Conservation (phyloP, 345 rosid species). For the Salix exigua region DNA sequence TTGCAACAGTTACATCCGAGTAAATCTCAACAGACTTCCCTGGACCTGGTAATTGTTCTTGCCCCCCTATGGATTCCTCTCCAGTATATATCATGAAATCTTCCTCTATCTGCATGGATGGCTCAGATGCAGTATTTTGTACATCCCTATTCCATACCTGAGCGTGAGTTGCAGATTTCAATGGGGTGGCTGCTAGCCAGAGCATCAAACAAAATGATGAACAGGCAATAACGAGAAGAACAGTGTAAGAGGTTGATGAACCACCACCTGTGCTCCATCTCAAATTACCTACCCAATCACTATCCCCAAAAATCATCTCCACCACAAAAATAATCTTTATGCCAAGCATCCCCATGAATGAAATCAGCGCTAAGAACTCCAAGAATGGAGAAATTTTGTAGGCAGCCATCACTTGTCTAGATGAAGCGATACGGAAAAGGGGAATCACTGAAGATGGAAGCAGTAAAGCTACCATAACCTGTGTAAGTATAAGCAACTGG, state of each 20-base stretch:
- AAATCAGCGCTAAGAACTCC: slow-evolving; percentile 59
- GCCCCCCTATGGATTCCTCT: slow-evolving; percentile 28
- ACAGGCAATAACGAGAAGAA: slow-evolving; percentile 59
- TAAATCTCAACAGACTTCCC: slow-evolving; percentile 35
- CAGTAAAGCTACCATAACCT: slow-evolving; percentile 77
- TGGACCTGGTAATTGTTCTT: slow-evolving; percentile 26
- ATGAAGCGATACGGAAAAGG: slow-evolving; percentile 81
- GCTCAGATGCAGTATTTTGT: slow-evolving; percentile 33
- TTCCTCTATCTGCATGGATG: slow-evolving; percentile 37
- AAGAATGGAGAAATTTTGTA: slow-evolving; percentile 71
- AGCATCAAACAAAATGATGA: slow-evolving; percentile 75
- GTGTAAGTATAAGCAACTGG: slow-evolving; percentile 74
- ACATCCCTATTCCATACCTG: slow-evolving; percentile 55
- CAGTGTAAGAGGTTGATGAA: slow-evolving; percentile 47
- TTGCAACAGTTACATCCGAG: slow-evolving; percentile 36
- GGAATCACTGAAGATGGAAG: slow-evolving; percentile 93
- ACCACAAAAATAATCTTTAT: slow-evolving; percentile 71
- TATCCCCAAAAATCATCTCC: slow-evolving; percentile 83
- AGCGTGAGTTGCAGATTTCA: slow-evolving; percentile 71
- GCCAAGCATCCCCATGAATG: slow-evolving; percentile 67
- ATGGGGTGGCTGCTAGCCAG: slow-evolving; percentile 82
- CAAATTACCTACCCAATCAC: slow-evolving; percentile 88
- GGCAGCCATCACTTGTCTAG: slow-evolving; percentile 77
- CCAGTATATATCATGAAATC: slow-evolving; percentile 26
- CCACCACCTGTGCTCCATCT: slow-evolving; percentile 60